A percentile compares a stretch with the other conserved stretches of the same genome.
These are phyloP conservation scores for Leccinum broughii DNA, from an alignment of 768 basidiomycete species.

Conservation along the genomic window DNA sequence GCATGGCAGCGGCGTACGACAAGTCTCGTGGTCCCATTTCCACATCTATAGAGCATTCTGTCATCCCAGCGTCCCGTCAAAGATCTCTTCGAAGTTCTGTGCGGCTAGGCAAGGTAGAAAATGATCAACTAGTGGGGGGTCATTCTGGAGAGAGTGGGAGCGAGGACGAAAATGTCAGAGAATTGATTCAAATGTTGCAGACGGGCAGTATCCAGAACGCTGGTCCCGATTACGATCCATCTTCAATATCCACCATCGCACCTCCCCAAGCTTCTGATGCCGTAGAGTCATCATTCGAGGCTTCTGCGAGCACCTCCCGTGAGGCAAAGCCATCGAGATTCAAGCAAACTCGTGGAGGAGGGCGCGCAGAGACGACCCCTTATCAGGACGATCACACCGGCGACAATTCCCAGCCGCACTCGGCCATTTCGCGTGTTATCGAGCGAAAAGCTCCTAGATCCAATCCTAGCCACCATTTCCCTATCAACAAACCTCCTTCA, in stretches of 20 bases:
- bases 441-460: constrained; percentile 24
- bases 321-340: constrained; percentile 50
- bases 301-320: not conserved
- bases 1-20: constrained; percentile 50
- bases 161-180: constrained; percentile 50
- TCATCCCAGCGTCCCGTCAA: constrained; percentile 44
- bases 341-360: constrained; percentile 31
- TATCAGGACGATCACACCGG: constrained; percentile 25
- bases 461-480: constrained; percentile 13
- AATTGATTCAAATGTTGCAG: constrained; percentile 51
- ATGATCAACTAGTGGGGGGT: constrained; percentile 50
- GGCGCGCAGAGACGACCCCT: constrained; percentile 11
- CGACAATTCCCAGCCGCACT: constrained; percentile 39
- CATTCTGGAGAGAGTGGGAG: constrained; percentile 53
- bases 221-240: constrained; percentile 43
- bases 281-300: not conserved
- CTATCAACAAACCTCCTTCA: constrained; percentile 16
- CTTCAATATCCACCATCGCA: constrained; percentile 1
- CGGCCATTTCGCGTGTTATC: constrained; percentile 24
- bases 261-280: not conserved
- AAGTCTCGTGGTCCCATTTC: constrained; percentile 37
- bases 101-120: constrained; percentile 56
- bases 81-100: constrained; percentile 53
- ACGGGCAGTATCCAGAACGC: constrained; percentile 54
- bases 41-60: constrained; percentile 43